A percentile compares a stretch with the other conserved stretches of the same genome.
Evolutionary conservation across 257 asterid genomes (phyloP).

Genomic region (Rubia yunnanensis): DNA sequence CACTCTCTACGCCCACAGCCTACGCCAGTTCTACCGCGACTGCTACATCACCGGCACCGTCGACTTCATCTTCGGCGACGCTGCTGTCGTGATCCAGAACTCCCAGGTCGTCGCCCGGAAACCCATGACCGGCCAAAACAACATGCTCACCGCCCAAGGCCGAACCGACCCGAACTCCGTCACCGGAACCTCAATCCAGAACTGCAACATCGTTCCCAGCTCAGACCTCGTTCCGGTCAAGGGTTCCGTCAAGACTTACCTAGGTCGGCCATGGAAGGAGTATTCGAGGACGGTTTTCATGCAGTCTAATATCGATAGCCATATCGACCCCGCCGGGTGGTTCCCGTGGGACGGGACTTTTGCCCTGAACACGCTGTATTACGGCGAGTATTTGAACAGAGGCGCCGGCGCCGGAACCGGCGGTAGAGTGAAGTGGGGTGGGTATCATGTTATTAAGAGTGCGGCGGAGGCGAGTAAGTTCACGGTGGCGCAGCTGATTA

Average conservation of each 20-base stretch:
- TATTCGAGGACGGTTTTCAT: constrained; percentile 15
- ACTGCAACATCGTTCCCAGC: constrained; percentile 6
- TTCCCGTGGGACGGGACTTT: constrained; percentile 8
- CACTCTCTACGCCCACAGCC: constrained; percentile 19
- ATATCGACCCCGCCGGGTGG: constrained; percentile 22
- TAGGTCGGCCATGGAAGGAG: constrained; percentile 23
- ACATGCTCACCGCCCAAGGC: constrained; percentile 23
- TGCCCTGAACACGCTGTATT: constrained; percentile 11
- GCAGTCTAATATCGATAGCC: constrained; percentile 10
- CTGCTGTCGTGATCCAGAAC: constrained; percentile 20
- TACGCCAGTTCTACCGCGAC: constrained; percentile 19
- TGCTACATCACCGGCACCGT: constrained; percentile 22
- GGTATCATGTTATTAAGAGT: constrained; percentile 3
- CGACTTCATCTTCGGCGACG: constrained; percentile 24
- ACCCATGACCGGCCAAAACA: constrained; percentile 10
- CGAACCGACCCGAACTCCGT: constrained; percentile 9
- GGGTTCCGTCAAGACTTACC: constrained; percentile 9
- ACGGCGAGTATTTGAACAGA: constrained; percentile 18
- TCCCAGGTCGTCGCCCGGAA: constrained; percentile 1
- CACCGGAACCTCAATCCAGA: constrained; percentile 17
- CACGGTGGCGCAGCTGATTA: constrained; percentile 17
- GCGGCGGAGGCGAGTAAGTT: constrained; percentile 15
- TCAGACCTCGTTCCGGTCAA: constrained; percentile 9
- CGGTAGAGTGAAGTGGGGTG: constrained; percentile 15
- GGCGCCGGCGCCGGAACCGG: constrained; percentile 21